Evolutionary conservation across 148 eudicot genomes (phyloP), one percentile per base, ranked within the genome.

Genomic region (Vaccinium darrowii): DNA sequence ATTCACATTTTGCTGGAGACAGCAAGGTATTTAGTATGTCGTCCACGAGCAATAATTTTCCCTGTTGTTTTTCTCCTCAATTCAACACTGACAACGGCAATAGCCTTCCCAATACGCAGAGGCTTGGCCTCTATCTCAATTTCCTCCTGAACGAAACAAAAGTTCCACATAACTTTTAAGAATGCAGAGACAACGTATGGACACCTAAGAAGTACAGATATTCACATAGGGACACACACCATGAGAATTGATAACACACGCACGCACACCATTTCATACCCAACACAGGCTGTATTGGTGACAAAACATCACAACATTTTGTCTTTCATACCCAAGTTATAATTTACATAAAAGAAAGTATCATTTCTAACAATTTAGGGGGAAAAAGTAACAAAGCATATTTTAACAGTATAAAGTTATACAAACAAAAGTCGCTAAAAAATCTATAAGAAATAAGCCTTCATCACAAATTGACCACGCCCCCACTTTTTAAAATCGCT

Each of bases 1-100:
- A 19, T 78, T 89, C 85, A 94, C 27, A 94, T 56, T 86, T 92
- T 96, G 90, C 98, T 94, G 36, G 90, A 50, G 82, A 89, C 87
- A 36, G 88, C 92, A 80, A 96, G 92, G 88, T 93, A 96, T 88
- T 96, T 96, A 85, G 99, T 94, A 89, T 96, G 99, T 33, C 98
- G 95, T 25, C 99, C 99, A 74, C 90, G 98, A 83, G 98, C 99
- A 86, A 96, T 84, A 62, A 93, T 90, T 84, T 92, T 93, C 33
- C 99, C 97, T 7, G 92, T 92, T 81, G 84, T 88, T 84, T 94
- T 96, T 90, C 93, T 96, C 88, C 94, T 91, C 23, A 96, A 79
- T 56, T 94, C 98, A 16, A 96, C 99, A 79, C 87, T 92, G 30
- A 96, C 94, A 84, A 93, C 99, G 5, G 92, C 98, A 83, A 96